Evolutionary conservation across 345 rosid genomes (phyloP).

Genomic region (Psidium friedrichsthalianum): DNA sequence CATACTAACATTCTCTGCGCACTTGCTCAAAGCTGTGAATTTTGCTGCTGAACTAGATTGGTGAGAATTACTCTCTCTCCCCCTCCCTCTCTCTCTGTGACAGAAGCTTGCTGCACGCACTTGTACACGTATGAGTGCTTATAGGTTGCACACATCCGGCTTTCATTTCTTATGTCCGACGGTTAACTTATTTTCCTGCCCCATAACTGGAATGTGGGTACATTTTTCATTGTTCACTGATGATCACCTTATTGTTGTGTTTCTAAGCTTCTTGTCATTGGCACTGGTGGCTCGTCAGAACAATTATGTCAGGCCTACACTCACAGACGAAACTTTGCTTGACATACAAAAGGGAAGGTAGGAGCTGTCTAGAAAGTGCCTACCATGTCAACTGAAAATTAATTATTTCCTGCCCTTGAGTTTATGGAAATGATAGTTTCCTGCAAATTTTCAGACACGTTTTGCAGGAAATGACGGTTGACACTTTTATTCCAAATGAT

Average conservation of each 20-base stretch:
- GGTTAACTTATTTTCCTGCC: background rate
- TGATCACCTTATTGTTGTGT: background rate
- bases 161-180: background rate
- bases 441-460: conserved; percentile 51
- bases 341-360: conserved; percentile 88
- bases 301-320: conserved; percentile 81
- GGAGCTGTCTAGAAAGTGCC: background rate
- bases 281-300: conserved; percentile 84
- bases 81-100: background rate
- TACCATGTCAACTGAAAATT: background rate
- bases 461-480: conserved; percentile 97
- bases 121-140: background rate
- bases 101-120: background rate
- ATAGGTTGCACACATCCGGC: background rate
- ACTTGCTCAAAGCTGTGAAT: conserved; percentile 67
- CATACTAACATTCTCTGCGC: conserved; percentile 53
- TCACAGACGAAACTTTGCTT: conserved; percentile 60
- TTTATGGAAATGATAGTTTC: background rate
- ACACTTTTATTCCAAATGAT: conserved; percentile 92
- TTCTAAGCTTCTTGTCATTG: conserved; percentile 63
- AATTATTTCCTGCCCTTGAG: background rate
- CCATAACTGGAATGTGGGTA: background rate
- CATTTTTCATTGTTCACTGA: background rate
- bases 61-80: conserved; percentile 23
- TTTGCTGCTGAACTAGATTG: conserved; percentile 95